Conservation (phyloP, 2,329 filamentous ascomycete species). For the Alternaria metachromatica region DNA sequence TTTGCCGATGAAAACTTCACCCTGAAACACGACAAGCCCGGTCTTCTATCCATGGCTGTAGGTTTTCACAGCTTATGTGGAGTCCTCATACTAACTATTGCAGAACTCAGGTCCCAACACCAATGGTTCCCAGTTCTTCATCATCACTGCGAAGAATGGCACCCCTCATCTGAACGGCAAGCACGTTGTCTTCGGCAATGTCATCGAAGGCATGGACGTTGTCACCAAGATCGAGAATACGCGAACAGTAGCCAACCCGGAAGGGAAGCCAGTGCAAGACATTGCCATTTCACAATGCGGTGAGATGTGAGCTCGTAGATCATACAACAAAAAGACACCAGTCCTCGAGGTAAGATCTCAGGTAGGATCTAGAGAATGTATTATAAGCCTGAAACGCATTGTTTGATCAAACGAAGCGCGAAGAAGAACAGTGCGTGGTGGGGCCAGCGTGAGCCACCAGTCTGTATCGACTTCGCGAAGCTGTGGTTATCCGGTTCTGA, state of each 20-base stretch:
- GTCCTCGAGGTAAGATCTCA: background rate
- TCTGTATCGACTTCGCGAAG: background rate
- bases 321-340: background rate
- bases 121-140: conserved; percentile 97
- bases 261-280: conserved; percentile 85
- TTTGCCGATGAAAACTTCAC: conserved; percentile 93
- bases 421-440: background rate
- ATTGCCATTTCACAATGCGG: conserved; percentile 86
- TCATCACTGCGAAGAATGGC: conserved; percentile 74
- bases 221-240: conserved; percentile 92
- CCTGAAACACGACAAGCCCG: conserved; percentile 77
- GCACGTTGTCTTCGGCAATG: conserved; percentile 94
- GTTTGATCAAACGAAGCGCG: background rate
- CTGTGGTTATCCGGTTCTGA: background rate
- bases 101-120: conserved; percentile 90
- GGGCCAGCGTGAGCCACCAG: background rate
- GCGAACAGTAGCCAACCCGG: conserved; percentile 66
- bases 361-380: background rate
- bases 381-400: background rate
- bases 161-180: conserved; percentile 91
- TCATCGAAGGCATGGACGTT: conserved; percentile 87
- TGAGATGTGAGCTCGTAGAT: conserved; percentile 72
- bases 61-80: background rate
- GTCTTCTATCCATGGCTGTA: conserved; percentile 85
- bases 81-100: background rate